Evolutionary conservation across 768 basidiomycete genomes (phyloP).

Genomic region (Leccinum rimulosum): DNA sequence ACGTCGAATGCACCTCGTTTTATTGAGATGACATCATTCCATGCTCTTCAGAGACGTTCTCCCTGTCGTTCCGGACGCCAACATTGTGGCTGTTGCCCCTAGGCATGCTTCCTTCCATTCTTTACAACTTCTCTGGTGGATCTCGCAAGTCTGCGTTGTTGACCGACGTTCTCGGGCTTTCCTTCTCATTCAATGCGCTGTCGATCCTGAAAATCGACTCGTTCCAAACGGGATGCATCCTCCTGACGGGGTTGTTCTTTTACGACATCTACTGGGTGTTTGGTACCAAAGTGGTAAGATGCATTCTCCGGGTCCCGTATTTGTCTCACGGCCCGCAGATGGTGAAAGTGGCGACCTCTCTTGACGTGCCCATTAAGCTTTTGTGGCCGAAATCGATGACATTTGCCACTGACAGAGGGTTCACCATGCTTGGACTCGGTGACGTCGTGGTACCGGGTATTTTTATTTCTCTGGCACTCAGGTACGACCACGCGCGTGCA

Average conservation of each 20-base stretch:
- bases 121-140: constrained; percentile 52
- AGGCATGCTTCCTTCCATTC: constrained; percentile 58
- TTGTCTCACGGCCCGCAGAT: constrained; percentile 49
- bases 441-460: constrained; percentile 71
- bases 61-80: constrained; percentile 55
- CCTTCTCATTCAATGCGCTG: constrained; percentile 80
- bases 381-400: constrained; percentile 73
- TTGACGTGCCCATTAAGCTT: constrained; percentile 93
- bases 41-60: constrained; percentile 30
- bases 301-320: not conserved
- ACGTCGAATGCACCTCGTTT: constrained; percentile 12
- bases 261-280: constrained; percentile 98
- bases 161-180: constrained; percentile 74
- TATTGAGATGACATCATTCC: constrained; percentile 4
- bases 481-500: constrained; percentile 70
- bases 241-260: constrained; percentile 81
- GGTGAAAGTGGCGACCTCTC: constrained; percentile 86
- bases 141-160: constrained; percentile 61
- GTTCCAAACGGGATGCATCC: constrained; percentile 80
- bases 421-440: constrained; percentile 89
- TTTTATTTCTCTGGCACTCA: constrained; percentile 81
- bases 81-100: constrained; percentile 56
- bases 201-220: constrained; percentile 82
- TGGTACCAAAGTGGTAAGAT: constrained; percentile 75
- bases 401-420: constrained; percentile 53